These are phyloP conservation scores for Exserohilum turcica DNA, from an alignment of 2,329 filamentous ascomycete genomes.

Conservation along the genomic window DNA sequence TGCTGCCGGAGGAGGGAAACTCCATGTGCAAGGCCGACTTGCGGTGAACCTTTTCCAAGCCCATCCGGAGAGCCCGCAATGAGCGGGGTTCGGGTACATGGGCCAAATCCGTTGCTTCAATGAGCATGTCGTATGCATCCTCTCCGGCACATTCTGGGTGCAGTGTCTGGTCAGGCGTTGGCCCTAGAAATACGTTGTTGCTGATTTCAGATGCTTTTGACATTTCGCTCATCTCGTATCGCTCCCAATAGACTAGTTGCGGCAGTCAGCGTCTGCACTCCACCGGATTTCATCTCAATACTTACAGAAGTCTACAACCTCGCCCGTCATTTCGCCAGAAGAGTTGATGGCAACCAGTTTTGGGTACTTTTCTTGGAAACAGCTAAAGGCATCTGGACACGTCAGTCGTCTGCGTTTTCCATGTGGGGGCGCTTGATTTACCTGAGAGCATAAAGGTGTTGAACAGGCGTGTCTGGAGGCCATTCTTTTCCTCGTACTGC, in stretches of 20 bases:
- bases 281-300: not conserved
- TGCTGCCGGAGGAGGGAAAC: conserved; percentile 93
- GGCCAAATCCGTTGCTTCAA: conserved; percentile 87
- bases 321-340: conserved; percentile 71
- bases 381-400: conserved; percentile 31
- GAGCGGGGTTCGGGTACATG: conserved; percentile 72
- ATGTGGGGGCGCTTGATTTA: conserved; percentile 38
- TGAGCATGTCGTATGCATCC: conserved; percentile 77
- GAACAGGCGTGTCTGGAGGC: conserved; percentile 63
- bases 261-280: not conserved
- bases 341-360: conserved; percentile 78
- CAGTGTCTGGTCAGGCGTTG: conserved; percentile 73
- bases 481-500: conserved; percentile 70
- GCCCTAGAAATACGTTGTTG: conserved; percentile 87
- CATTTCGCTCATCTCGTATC: conserved; percentile 92
- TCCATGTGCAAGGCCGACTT: conserved; percentile 65
- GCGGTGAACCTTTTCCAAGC: conserved; percentile 51
- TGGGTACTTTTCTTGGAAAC: conserved; percentile 71
- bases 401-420: conserved; percentile 13
- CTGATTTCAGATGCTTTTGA: conserved; percentile 87
- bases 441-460: conserved; percentile 80
- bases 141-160: conserved; percentile 48
- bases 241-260: conserved; percentile 72
- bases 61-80: conserved; percentile 67
- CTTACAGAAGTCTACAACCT: conserved; percentile 81